Percentiles rank a stretch among this genome's conserved stretches.
Conservation (phyloP, 2,329 filamentous ascomycete genomes). For the Trichoderma sp. region DNA sequence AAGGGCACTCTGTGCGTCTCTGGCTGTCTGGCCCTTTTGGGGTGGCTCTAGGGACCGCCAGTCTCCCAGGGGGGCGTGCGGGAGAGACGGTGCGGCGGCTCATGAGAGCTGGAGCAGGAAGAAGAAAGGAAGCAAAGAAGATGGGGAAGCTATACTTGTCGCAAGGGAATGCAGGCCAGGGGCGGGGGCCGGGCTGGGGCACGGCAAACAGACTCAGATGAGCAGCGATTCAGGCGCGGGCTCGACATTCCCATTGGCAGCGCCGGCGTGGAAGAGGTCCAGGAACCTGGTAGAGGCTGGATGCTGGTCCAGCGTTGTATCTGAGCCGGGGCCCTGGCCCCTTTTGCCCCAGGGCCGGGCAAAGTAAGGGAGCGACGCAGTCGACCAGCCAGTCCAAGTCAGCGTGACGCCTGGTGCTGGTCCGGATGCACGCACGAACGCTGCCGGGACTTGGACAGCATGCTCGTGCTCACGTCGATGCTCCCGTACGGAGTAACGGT, state of each 20-base stretch:
- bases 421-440: not conserved
- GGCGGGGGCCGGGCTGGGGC: conserved; percentile 1
- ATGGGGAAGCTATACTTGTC: not conserved
- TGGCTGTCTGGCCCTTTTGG: not conserved
- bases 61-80: conserved; percentile 13
- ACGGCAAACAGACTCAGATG: conserved; percentile 5
- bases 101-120: conserved; percentile 1
- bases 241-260: conserved; percentile 14
- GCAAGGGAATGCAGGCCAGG: conserved; percentile 14
- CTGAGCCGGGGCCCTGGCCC: not conserved
- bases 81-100: conserved; percentile 16
- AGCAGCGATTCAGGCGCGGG: conserved; percentile 14
- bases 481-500: not conserved
- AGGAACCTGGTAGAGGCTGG: conserved; percentile 20
- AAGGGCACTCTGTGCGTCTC: not conserved
- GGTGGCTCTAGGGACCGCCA: conserved; percentile 1
- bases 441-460: not conserved
- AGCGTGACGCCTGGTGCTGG: conserved; percentile 20
- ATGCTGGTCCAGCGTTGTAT: not conserved
- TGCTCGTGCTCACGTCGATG: not conserved
- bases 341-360: conserved; percentile 6
- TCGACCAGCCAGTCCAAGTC: not conserved
- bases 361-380: conserved; percentile 5
- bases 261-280: conserved; percentile 7
- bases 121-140: not conserved